Evolutionary conservation across 345 rosid genomes (phyloP).

Genomic region (Lepidium didymum): DNA sequence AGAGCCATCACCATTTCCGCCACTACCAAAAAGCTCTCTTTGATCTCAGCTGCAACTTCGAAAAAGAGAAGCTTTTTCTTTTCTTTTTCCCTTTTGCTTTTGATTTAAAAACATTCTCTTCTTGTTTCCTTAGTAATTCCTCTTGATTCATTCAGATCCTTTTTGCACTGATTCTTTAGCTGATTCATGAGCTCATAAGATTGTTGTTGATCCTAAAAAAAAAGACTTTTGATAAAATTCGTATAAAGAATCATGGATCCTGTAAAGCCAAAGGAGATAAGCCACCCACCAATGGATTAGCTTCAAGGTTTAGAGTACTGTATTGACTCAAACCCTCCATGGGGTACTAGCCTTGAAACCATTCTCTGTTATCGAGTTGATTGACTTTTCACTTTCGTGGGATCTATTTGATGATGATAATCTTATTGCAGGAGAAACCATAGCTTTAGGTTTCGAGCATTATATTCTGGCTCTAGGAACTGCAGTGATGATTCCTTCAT

Average conservation of each 20-base stretch:
- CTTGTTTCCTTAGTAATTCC: constrained; percentile 13
- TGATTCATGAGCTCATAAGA: background rate
- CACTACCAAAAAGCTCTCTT: constrained; percentile 29
- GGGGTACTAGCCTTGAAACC: constrained; percentile 47
- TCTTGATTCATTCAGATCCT: constrained; percentile 13
- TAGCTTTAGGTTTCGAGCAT: constrained; percentile 93
- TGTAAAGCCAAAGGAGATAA: constrained; percentile 84
- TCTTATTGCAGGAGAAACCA: constrained; percentile 70
- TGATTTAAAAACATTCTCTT: background rate
- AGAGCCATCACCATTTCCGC: constrained; percentile 17
- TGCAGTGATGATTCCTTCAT: constrained; percentile 97
- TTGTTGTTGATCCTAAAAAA: background rate
- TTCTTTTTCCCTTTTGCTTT: background rate
- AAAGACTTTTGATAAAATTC: background rate
- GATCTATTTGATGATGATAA: background rate
- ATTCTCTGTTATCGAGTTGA: background rate
- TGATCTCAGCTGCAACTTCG: constrained; percentile 21
- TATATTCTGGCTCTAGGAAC: constrained; percentile 93
- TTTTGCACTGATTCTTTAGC: constrained; percentile 10
- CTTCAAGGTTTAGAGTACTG: constrained; percentile 98
- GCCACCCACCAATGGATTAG: constrained; percentile 91
- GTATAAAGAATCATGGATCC: constrained; percentile 49
- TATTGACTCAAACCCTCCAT: constrained; percentile 97
- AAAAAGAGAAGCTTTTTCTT: background rate
- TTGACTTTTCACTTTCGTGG: background rate